A percentile compares a stretch with the other conserved stretches of the same genome.
Conservation (phyloP, 2,329 filamentous ascomycete species). For the Penicillium janthinellum region DNA sequence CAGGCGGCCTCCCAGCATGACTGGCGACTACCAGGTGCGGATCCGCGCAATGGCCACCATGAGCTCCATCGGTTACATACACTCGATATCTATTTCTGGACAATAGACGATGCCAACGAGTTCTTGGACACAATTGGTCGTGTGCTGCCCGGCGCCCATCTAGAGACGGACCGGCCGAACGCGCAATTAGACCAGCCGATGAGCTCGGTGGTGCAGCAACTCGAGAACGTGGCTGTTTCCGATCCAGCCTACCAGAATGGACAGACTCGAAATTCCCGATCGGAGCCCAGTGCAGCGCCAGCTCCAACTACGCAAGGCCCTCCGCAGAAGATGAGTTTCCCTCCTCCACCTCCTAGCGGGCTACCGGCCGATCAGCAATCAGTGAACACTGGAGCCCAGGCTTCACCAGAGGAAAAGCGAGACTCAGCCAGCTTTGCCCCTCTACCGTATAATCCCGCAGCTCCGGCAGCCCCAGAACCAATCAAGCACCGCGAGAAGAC, state of each 20-base stretch:
- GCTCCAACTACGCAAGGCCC: slow-evolving; percentile 22
- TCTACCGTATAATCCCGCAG: slow-evolving; percentile 67
- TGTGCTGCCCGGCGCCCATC: slow-evolving; percentile 40
- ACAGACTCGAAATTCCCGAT: slow-evolving; percentile 44
- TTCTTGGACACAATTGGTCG: slow-evolving; percentile 52
- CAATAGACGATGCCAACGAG: slow-evolving; percentile 57
- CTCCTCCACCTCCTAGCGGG: slow-evolving; percentile 30
- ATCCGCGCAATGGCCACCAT: slow-evolving; percentile 55
- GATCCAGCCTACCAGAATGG: slow-evolving; percentile 52
- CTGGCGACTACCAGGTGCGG: slow-evolving; percentile 60
- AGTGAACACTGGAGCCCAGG: slow-evolving; percentile 10
- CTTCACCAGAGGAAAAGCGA: slow-evolving; percentile 27
- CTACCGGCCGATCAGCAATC: slow-evolving; percentile 20
- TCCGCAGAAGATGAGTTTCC: slow-evolving; percentile 26
- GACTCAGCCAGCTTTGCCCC: slow-evolving; percentile 48
- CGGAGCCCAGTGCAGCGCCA: slow-evolving; percentile 27
- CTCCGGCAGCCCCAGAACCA: slow-evolving; percentile 65
- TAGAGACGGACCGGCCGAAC: slow-evolving; percentile 54
- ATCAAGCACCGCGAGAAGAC: slow-evolving; percentile 68
- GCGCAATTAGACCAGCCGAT: slow-evolving; percentile 44
- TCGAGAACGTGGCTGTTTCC: slow-evolving; percentile 63
- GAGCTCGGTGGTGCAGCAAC: slow-evolving; percentile 64
- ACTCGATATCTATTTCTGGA: slow-evolving; percentile 67
- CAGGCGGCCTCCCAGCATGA: slow-evolving; percentile 41
- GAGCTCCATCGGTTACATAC: slow-evolving; percentile 59